A percentile compares a stretch with the other conserved stretches of the same genome.
These are phyloP conservation scores for Yamadazyma laniorum DNA, from an alignment of 805 yeast species.

Conservation along the genomic window DNA sequence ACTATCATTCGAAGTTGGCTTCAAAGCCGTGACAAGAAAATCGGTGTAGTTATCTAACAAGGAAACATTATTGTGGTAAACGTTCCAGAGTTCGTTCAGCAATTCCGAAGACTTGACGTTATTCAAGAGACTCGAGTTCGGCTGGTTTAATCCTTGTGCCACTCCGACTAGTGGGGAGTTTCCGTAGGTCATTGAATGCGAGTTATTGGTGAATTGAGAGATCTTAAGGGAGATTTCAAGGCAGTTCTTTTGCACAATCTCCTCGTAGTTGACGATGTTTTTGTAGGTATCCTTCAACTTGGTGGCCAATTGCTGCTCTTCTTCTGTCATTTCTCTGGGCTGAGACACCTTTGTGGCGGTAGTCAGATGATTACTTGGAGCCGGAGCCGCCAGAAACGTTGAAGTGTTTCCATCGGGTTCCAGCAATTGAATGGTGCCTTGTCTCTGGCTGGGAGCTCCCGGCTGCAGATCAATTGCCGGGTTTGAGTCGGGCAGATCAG, in stretches of 20 bases:
- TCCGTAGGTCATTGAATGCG: slow-evolving; percentile 11
- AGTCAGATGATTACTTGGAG: background rate
- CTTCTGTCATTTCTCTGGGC: slow-evolving; percentile 46
- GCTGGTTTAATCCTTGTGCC: slow-evolving; percentile 2
- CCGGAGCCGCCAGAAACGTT: slow-evolving; percentile 1
- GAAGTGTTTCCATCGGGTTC: slow-evolving; percentile 7
- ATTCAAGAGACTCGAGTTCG: slow-evolving; percentile 4
- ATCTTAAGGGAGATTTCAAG: slow-evolving; percentile 55
- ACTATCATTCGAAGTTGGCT: slow-evolving; percentile 51
- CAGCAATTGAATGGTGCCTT: slow-evolving; percentile 3
- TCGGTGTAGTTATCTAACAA: slow-evolving; percentile 70
- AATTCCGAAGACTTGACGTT: slow-evolving; percentile 44
- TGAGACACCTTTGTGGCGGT: slow-evolving; percentile 16
- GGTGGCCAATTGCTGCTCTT: slow-evolving; percentile 64
- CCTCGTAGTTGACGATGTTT: slow-evolving; percentile 63
- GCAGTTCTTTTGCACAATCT: slow-evolving; percentile 68
- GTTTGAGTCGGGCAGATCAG: slow-evolving; percentile 42
- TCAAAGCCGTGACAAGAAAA: slow-evolving; percentile 65
- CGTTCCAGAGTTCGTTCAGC: slow-evolving; percentile 64
- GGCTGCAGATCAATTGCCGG: slow-evolving; percentile 21
- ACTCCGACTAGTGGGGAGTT: slow-evolving; percentile 15
- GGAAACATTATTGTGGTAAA: slow-evolving; percentile 64
- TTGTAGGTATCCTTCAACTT: slow-evolving; percentile 75
- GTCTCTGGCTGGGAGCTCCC: background rate
- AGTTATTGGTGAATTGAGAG: slow-evolving; percentile 25